phyloP scores from a whole-genome alignment of 176 grass and related monocot species.

The Bolboschoenus planiculmis region DNA sequence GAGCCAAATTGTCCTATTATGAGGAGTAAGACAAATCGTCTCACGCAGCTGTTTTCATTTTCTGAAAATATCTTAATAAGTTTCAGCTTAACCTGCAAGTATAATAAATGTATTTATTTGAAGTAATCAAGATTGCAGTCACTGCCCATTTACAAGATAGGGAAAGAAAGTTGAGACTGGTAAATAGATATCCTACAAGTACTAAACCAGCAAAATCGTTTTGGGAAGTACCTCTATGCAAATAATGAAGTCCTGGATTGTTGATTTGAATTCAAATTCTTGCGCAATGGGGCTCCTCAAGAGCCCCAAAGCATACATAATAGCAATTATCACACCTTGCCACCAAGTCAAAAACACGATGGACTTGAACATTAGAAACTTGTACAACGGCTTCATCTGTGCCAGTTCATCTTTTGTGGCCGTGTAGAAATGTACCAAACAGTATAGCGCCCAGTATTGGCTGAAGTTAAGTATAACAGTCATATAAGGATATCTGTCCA shows the following conservation, averaged over 20 bases:
- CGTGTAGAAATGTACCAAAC: conserved; percentile 88
- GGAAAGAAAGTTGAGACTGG: not conserved
- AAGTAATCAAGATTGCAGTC: conserved; percentile 2
- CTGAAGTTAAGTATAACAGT: conserved; percentile 84
- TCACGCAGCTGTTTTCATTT: not conserved
- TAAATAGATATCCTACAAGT: not conserved
- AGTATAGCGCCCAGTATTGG: conserved; percentile 97
- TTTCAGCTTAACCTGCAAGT: not conserved
- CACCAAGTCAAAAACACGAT: conserved; percentile 99
- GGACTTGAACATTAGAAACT: conserved; percentile 92
- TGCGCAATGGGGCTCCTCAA: conserved; percentile 87
- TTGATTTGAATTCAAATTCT: conserved; percentile 80
- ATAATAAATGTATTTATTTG: conserved; percentile 18
- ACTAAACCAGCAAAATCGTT: not conserved
- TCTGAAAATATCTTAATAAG: not conserved
- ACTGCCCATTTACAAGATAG: not conserved
- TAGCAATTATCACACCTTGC: conserved; percentile 93
- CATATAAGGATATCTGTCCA: conserved; percentile 86
- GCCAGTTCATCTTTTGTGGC: conserved; percentile 87
- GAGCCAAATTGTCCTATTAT: not conserved
- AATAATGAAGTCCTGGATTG: conserved; percentile 95
- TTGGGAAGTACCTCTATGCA: conserved; percentile 86
- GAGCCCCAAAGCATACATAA: conserved; percentile 70
- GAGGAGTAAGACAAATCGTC: not conserved
- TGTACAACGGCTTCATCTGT: conserved; percentile 78